phyloP scores from a whole-genome alignment of 2,329 filamentous ascomycete genomes.

The Trichoderma semiorbis region DNA sequence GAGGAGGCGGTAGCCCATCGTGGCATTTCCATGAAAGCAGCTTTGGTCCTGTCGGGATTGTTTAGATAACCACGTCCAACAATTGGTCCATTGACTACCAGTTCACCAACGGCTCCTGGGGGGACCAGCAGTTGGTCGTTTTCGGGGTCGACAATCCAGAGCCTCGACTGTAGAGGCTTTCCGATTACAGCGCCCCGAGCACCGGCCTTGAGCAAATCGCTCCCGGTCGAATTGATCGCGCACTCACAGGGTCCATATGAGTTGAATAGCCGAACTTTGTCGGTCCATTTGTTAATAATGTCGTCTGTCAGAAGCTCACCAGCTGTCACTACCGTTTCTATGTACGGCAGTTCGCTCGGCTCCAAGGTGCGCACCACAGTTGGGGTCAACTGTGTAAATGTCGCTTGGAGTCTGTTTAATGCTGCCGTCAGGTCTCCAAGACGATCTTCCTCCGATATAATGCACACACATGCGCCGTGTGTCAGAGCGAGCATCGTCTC shows the following conservation, averaged over 20 bases:
- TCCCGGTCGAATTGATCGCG: background rate
- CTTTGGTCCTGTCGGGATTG: background rate
- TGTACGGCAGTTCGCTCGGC: conserved; percentile 11
- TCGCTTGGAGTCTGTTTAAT: conserved; percentile 7
- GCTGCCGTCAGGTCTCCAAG: conserved; percentile 12
- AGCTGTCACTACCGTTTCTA: conserved; percentile 17
- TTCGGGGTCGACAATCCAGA: background rate
- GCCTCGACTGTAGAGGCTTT: background rate
- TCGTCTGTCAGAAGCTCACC: conserved; percentile 20
- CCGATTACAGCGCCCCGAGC: background rate
- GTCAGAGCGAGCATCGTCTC: conserved; percentile 18
- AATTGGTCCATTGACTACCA: conserved; percentile 18
- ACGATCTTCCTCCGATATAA: conserved; percentile 22
- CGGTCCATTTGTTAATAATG: conserved; percentile 15
- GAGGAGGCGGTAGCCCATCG: background rate
- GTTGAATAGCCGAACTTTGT: conserved; percentile 16
- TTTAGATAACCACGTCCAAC: background rate
- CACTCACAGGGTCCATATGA: conserved; percentile 24
- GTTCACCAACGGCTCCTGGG: conserved; percentile 34
- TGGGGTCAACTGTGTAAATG: conserved; percentile 17
- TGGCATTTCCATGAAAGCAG: background rate
- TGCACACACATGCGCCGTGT: conserved; percentile 23
- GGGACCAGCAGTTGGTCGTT: conserved; percentile 26
- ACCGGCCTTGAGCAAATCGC: background rate
- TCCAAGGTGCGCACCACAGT: conserved; percentile 17